These are phyloP conservation scores for Arthrocladium fulminans DNA, from an alignment of 2,329 filamentous ascomycete genomes.

Conservation along the genomic window DNA sequence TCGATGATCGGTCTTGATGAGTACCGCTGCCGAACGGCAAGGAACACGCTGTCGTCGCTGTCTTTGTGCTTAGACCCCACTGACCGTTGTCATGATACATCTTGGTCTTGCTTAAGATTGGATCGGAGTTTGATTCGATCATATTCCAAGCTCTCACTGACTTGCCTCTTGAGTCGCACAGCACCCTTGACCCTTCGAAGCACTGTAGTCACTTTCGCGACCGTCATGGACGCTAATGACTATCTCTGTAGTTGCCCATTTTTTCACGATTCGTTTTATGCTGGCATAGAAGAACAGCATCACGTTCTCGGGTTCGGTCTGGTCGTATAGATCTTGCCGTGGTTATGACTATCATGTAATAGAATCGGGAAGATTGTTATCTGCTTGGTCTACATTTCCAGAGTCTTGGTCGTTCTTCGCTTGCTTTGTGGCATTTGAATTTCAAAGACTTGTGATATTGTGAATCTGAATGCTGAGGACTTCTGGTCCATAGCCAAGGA, in stretches of 20 bases:
- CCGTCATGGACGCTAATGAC: conserved; percentile 60
- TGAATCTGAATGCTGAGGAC: conserved; percentile 63
- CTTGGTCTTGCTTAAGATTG: conserved; percentile 51
- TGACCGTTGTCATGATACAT: conserved; percentile 54
- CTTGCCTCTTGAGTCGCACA: conserved; percentile 34
- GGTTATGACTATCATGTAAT: conserved; percentile 68
- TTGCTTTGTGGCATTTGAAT: conserved; percentile 51
- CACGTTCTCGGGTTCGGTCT: conserved; percentile 66
- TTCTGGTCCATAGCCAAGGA: conserved; percentile 52
- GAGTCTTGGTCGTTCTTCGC: conserved; percentile 39
- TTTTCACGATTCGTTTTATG: conserved; percentile 61
- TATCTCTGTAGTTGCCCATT: conserved; percentile 59
- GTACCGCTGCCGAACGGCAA: conserved; percentile 26
- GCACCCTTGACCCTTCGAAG: conserved; percentile 53
- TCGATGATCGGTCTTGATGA: conserved; percentile 24
- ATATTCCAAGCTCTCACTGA: conserved; percentile 39
- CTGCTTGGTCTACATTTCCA: conserved; percentile 36
- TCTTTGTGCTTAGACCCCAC: conserved; percentile 19
- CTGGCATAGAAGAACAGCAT: conserved; percentile 74
- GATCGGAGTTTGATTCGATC: conserved; percentile 54
- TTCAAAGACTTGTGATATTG: conserved; percentile 61
- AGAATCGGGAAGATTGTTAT: conserved; percentile 59
- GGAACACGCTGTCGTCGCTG: conserved; percentile 14
- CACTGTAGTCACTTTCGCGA: conserved; percentile 62
- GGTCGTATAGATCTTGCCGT: conserved; percentile 60